Evolutionary conservation across 352 stramenopile genomes (phyloP).

Genomic region (Phytopythium oedochilum): DNA sequence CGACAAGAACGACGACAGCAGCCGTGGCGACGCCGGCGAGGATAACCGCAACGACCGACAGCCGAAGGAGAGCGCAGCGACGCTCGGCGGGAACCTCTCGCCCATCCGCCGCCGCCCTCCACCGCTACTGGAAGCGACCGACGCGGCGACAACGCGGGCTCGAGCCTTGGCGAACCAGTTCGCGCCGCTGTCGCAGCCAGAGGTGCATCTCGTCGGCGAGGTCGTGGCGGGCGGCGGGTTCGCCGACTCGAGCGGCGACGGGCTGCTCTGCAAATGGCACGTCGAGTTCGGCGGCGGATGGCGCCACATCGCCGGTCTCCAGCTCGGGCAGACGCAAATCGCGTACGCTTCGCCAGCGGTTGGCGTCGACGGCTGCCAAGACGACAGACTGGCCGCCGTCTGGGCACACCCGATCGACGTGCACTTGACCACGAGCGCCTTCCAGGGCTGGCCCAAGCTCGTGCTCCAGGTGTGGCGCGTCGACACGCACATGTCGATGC

Average conservation of each 20-base stretch:
- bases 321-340: constrained; percentile 58
- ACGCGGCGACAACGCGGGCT: background rate
- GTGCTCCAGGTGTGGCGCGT: constrained; percentile 61
- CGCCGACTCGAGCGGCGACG: constrained; percentile 13
- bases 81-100: background rate
- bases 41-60: background rate
- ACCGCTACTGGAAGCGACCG: background rate
- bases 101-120: background rate
- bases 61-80: background rate
- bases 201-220: constrained; percentile 71
- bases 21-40: background rate
- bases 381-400: constrained; percentile 19
- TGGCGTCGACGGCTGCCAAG: constrained; percentile 11
- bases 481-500: constrained; percentile 41
- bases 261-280: constrained; percentile 64
- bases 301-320: constrained; percentile 51
- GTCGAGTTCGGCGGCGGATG: constrained; percentile 57
- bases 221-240: constrained; percentile 57
- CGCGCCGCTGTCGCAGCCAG: constrained; percentile 25
- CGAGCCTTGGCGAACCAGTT: background rate
- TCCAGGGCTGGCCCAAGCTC: constrained; percentile 62
- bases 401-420: constrained; percentile 70
- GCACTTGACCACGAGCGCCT: constrained; percentile 48
- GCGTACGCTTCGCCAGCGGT: constrained; percentile 32
- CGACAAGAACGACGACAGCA: background rate